Evolutionary conservation across 2,329 filamentous ascomycete genomes (phyloP).

Genomic region (Colletotrichum filicis): DNA sequence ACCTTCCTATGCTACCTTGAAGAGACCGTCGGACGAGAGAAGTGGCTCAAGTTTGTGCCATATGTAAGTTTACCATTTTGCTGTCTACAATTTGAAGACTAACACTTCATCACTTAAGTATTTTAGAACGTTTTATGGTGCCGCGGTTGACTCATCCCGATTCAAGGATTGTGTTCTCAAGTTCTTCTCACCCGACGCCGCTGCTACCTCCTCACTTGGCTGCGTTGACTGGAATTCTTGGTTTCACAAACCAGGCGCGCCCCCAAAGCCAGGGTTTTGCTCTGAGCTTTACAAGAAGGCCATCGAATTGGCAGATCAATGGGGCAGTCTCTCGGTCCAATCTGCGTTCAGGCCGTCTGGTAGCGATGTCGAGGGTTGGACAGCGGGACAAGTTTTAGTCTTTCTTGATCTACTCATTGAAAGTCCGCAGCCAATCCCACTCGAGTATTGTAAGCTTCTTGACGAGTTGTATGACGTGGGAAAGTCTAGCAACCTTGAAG

Average conservation of each 20-base stretch:
- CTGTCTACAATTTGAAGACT: background rate
- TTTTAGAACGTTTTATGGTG: constrained; percentile 6
- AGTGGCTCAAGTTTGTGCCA: constrained; percentile 22
- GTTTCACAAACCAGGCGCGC: constrained; percentile 9
- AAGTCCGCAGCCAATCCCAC: background rate
- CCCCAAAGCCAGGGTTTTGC: constrained; percentile 2
- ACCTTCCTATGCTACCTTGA: constrained; percentile 16
- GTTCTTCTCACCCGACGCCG: constrained; percentile 4
- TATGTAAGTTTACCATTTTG: background rate
- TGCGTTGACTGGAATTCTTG: constrained; percentile 7
- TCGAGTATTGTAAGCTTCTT: background rate
- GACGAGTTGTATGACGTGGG: background rate
- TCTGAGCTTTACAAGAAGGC: constrained; percentile 3
- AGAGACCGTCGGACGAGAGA: background rate
- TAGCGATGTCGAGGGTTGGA: constrained; percentile 21
- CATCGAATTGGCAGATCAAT: background rate
- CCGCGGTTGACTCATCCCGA: background rate
- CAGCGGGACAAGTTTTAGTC: background rate
- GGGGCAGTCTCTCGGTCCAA: background rate
- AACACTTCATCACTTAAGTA: background rate
- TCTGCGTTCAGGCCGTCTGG: background rate
- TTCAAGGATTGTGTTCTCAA: constrained; percentile 7
- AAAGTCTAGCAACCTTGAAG: background rate
- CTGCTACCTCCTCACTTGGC: background rate
- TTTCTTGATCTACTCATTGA: constrained; percentile 18